Conservation (phyloP, 2,329 filamentous ascomycete genomes). For the Fusarium tuaranense region DNA sequence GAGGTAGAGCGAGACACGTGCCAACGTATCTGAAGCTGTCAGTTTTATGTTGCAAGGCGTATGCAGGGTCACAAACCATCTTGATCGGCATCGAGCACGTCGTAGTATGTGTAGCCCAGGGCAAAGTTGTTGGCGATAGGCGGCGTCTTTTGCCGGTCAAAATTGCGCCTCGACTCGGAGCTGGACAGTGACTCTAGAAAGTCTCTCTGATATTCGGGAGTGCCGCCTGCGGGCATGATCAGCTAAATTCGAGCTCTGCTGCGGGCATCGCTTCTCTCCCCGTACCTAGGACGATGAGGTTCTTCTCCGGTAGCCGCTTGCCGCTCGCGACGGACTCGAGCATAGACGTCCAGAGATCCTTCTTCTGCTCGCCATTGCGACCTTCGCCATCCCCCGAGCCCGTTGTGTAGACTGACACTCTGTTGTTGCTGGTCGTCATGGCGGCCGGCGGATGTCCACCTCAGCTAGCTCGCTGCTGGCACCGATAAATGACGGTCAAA, state of each 20-base stretch:
- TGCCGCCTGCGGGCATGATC: conserved; percentile 71
- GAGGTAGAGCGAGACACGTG: conserved; percentile 88
- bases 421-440: conserved; percentile 69
- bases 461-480: conserved; percentile 27
- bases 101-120: conserved; percentile 93
- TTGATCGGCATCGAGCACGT: conserved; percentile 92
- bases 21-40: conserved; percentile 80
- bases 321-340: conserved; percentile 90
- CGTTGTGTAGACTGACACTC: conserved; percentile 69
- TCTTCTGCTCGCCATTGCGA: conserved; percentile 78
- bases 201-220: conserved; percentile 84
- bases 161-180: conserved; percentile 64
- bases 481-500: conserved; percentile 14
- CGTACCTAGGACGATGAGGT: conserved; percentile 85
- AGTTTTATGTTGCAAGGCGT: conserved; percentile 19
- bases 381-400: conserved; percentile 66
- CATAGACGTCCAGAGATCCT: conserved; percentile 95
- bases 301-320: conserved; percentile 92
- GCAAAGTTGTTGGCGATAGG: conserved; percentile 93
- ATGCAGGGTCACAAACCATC: conserved; percentile 70
- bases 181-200: conserved; percentile 77
- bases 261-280: background rate
- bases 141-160: conserved; percentile 72
- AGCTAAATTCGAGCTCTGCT: conserved; percentile 38
- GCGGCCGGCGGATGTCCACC: conserved; percentile 26